These are phyloP conservation scores for Jaenimonas drosophilae DNA, from an alignment of 208 protist genomes.

Conservation along the genomic window DNA sequence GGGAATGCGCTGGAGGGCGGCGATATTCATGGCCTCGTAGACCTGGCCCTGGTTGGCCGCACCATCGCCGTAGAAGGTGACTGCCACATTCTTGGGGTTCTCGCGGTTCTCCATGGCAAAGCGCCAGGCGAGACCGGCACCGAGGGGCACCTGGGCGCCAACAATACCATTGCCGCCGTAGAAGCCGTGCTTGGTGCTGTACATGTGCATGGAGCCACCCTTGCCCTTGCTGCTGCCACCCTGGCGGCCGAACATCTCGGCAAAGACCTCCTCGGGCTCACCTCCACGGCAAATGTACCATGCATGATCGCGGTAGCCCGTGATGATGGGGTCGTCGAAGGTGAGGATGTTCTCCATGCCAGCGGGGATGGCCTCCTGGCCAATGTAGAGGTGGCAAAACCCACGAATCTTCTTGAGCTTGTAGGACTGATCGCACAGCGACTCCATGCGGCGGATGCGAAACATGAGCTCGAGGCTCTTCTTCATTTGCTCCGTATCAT, in stretches of 20 bases:
- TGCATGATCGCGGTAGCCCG: slow-evolving; percentile 95
- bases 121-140: slow-evolving; percentile 92
- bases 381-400: slow-evolving; percentile 98
- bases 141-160: slow-evolving; percentile 93
- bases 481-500: slow-evolving; percentile 70
- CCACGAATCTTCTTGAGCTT: slow-evolving; percentile 95
- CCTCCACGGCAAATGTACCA: slow-evolving; percentile 90
- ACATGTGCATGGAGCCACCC: slow-evolving; percentile 99
- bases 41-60: slow-evolving; percentile 97
- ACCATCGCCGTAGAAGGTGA: slow-evolving; percentile 96
- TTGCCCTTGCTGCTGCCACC: slow-evolving; percentile 90
- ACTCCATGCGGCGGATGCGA: slow-evolving; percentile 92
- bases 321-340: slow-evolving; percentile 91
- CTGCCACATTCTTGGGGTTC: slow-evolving; percentile 77
- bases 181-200: slow-evolving; percentile 87
- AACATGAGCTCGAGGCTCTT: slow-evolving; percentile 84
- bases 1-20: slow-evolving; percentile 95
- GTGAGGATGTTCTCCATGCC: slow-evolving; percentile 91
- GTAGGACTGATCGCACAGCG: slow-evolving; percentile 92
- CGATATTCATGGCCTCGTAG: slow-evolving; percentile 98
- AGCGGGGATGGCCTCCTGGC: slow-evolving; percentile 94
- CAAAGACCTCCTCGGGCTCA: slow-evolving; percentile 79
- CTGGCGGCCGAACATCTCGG: slow-evolving; percentile 86
- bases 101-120: slow-evolving; percentile 77
- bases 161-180: slow-evolving; percentile 99